phyloP scores from a whole-genome alignment of 139 green algal genomes.

The Tetratostichococcus sp. region DNA sequence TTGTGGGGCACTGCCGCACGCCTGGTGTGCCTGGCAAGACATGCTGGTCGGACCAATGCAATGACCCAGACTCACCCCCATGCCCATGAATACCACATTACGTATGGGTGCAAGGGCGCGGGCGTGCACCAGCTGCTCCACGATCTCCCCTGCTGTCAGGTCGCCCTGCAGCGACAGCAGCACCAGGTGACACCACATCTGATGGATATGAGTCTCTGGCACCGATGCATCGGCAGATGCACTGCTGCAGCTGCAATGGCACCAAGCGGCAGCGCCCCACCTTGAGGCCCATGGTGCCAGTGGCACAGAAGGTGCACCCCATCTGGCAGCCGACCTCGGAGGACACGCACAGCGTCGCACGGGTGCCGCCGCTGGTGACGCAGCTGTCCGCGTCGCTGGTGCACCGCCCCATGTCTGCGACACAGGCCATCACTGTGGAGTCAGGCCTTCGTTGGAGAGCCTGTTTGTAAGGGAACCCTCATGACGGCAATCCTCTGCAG shows the following conservation, averaged over 20 bases:
- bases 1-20: too few relatives aligned
- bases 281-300: slow-evolving; percentile 89
- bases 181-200: too few relatives aligned
- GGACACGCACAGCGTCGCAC: slow-evolving; percentile 82
- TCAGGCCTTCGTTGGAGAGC: too few relatives aligned
- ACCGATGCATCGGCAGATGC: not conserved
- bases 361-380: slow-evolving; percentile 10
- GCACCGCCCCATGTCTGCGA: not conserved
- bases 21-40: too few relatives aligned
- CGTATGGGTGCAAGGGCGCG: slow-evolving; percentile 52
- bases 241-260: not conserved
- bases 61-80: not conserved
- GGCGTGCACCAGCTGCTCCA: slow-evolving; percentile 94
- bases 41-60: too few relatives aligned
- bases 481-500: too few relatives aligned
- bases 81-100: slow-evolving; percentile 97
- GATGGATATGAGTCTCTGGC: too few relatives aligned
- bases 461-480: too few relatives aligned
- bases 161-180: slow-evolving; percentile 42
- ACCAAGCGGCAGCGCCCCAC: too few relatives aligned
- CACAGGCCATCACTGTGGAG: too few relatives aligned
- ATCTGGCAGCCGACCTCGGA: slow-evolving; percentile 88
- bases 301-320: slow-evolving; percentile 97
- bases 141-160: slow-evolving; percentile 87
- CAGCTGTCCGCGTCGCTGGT: not conserved